These are phyloP conservation scores for Irpex sp. DNA, from an alignment of 1,284 basidiomycete species.

Conservation along the genomic window DNA sequence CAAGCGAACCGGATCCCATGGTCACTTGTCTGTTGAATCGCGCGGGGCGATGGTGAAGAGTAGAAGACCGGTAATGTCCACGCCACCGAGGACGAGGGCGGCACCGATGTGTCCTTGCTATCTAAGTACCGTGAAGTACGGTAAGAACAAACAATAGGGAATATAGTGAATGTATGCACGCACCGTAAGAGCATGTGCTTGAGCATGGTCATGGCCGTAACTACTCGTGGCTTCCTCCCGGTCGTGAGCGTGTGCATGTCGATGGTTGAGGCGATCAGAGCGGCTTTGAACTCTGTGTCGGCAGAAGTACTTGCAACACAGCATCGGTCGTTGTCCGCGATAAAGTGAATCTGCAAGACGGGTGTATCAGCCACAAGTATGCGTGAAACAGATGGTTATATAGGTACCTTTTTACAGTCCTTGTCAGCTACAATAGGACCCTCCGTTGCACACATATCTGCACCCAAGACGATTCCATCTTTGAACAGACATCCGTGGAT, in stretches of 20 bases:
- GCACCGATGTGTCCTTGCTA: no score
- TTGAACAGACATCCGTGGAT: slow-evolving; percentile 97
- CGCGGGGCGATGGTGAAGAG: no score
- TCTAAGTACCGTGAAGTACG: no score
- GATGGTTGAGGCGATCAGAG: slow-evolving; percentile 93
- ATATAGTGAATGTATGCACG: no score
- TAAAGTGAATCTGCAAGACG: slow-evolving; percentile 81
- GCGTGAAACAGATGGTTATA: not conserved
- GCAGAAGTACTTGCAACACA: slow-evolving; percentile 99
- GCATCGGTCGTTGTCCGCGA: slow-evolving; percentile 92
- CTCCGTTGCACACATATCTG: slow-evolving; percentile 96
- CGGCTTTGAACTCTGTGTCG: slow-evolving; percentile 96
- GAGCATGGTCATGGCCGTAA: slow-evolving; percentile 81
- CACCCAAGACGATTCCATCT: slow-evolving; percentile 95
- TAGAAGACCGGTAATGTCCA: no score
- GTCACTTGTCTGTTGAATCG: no score
- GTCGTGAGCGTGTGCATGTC: slow-evolving; percentile 90
- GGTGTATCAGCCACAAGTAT: slow-evolving; percentile 38
- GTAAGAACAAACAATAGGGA: no score
- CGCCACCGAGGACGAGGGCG: no score
- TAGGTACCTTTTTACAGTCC: slow-evolving; percentile 27
- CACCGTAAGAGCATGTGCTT: slow-evolving; percentile 90
- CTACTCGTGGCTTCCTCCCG: slow-evolving; percentile 89
- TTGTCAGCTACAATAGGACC: slow-evolving; percentile 96
- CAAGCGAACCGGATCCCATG: slow-evolving; percentile 30